Percentiles rank a stretch among this genome's conserved stretches.
These are phyloP conservation scores for Angophora floribunda DNA, from an alignment of 345 rosid species.

Conservation along the genomic window DNA sequence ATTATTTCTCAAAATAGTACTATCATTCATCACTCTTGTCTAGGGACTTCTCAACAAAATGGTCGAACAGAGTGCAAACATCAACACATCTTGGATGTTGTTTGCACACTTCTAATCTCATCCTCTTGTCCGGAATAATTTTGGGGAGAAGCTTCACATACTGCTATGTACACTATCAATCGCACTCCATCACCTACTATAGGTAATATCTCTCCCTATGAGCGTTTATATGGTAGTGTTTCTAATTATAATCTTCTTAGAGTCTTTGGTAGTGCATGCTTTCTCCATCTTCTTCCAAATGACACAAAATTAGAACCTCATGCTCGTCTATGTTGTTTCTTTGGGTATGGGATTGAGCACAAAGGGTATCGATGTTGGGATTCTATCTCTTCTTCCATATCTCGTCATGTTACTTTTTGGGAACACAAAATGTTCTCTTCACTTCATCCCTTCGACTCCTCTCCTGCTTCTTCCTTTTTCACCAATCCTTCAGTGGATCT, in stretches of 20 bases:
- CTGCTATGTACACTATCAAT: not conserved
- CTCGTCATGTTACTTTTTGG: not conserved
- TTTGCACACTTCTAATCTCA: not conserved
- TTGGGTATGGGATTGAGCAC: not conserved
- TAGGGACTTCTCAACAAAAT: not conserved
- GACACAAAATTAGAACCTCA: not conserved
- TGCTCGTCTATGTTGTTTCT: not conserved
- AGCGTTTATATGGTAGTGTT: not conserved
- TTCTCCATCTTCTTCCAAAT: not conserved
- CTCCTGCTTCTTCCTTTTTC: fast-evolving
- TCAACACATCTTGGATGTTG: not conserved
- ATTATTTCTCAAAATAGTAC: not conserved
- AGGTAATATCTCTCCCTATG: not conserved
- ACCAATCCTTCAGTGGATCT: not conserved
- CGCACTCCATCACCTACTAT: not conserved
- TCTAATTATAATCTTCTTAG: not conserved
- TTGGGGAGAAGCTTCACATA: not conserved
- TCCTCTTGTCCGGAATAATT: not conserved
- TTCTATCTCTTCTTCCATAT: not conserved
- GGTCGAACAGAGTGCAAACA: not conserved
- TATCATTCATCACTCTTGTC: not conserved
- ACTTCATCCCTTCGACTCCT: not conserved
- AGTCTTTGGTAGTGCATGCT: not conserved
- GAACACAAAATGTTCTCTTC: not conserved
- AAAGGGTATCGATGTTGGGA: not conserved